Evolutionary conservation across 768 basidiomycete genomes (phyloP).

Genomic region (Lentinula detonsa): DNA sequence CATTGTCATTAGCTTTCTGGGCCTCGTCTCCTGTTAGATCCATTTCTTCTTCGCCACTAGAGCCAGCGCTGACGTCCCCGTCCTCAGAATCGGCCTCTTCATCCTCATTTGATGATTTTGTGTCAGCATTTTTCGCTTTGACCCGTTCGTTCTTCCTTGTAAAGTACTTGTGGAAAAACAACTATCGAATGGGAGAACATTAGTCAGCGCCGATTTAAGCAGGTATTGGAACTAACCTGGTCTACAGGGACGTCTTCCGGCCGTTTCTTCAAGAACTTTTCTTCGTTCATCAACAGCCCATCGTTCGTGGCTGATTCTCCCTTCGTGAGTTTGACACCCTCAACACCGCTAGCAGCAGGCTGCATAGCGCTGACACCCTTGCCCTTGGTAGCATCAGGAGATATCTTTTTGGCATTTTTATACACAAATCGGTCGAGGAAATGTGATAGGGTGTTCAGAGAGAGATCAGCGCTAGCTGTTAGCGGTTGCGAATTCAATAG

Average conservation of each 20-base stretch:
- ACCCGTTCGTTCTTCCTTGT: slow-evolving; percentile 58
- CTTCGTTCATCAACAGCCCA: slow-evolving; percentile 60
- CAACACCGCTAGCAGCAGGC: slow-evolving; percentile 68
- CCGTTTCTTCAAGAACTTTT: slow-evolving; percentile 64
- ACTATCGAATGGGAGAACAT: slow-evolving; percentile 28
- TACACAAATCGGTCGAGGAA: slow-evolving; percentile 98
- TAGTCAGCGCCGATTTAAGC: not conserved
- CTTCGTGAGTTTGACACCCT: slow-evolving; percentile 65
- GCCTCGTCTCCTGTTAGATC: slow-evolving; percentile 23
- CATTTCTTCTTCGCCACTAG: slow-evolving; percentile 37
- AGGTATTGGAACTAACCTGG: slow-evolving; percentile 45
- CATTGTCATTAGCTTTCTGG: slow-evolving; percentile 13
- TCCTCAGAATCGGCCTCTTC: slow-evolving; percentile 33
- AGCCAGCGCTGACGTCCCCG: slow-evolving; percentile 33
- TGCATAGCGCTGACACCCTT: slow-evolving; percentile 95
- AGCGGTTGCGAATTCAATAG: slow-evolving; percentile 68
- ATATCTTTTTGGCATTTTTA: slow-evolving; percentile 83
- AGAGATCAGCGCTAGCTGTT: slow-evolving; percentile 81
- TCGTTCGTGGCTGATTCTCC: slow-evolving; percentile 41
- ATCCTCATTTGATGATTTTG: slow-evolving; percentile 25
- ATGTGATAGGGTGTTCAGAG: slow-evolving; percentile 87
- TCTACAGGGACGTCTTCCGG: slow-evolving; percentile 78
- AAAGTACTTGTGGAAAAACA: slow-evolving; percentile 93
- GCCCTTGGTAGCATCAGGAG: slow-evolving; percentile 29
- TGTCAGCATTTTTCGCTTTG: slow-evolving; percentile 32